Base-by-base conservation (phyloP, 2,329 filamentous ascomycete genomes). In the Aurifilum marmelostoma region DNA sequence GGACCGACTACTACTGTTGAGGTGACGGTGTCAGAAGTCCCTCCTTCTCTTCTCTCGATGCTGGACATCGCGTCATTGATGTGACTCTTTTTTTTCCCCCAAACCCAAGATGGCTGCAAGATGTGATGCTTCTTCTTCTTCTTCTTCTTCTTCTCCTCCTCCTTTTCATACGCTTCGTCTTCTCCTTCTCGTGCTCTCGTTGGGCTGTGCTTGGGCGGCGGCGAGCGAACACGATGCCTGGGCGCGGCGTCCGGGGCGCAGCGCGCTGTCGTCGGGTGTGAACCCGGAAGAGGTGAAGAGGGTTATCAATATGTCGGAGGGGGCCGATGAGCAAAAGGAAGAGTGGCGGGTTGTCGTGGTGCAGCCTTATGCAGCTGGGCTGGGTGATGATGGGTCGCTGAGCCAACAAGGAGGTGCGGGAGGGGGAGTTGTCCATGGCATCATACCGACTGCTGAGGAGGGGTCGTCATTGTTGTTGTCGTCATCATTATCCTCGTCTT, bases 161-260 rank as follows among this genome's bases (percentile, higher is more conserved):
- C n/a, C n/a, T n/a, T n/a, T n/a, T n/a, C n/a, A 67, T 34, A 69
- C 34, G 8, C 34, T 76, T 41, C 68, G 52, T 29, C 58, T 68
- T 43, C 73, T 76, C 66, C 71, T 76, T 16, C 69, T 76, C 18
- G 65, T 76, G 59, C 64, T 76, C 3, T 67, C 68, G 34, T 72
- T 73, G 65, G 73, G 72, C 71, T 74, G 71, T 70, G 74, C 75
- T 70, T 73, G 70, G 73, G 72, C 72, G 59, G 37, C 37, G 37
- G 37, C 37, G 37, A 64, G 66, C 50, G 67, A 67, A 50, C 59
- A 63, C 63, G 66, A 63, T 56, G 52, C 58, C 62, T 62, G 65
- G 69, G 39, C 39, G 21, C 7, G 7, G 21, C 7, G 3, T 41
- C 43, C 60, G 21, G 60, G 39, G 54, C 41, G 65, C 24, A 59